phyloP scores from a whole-genome alignment of 2,329 filamentous ascomycete genomes.

The Nemania serpens region DNA sequence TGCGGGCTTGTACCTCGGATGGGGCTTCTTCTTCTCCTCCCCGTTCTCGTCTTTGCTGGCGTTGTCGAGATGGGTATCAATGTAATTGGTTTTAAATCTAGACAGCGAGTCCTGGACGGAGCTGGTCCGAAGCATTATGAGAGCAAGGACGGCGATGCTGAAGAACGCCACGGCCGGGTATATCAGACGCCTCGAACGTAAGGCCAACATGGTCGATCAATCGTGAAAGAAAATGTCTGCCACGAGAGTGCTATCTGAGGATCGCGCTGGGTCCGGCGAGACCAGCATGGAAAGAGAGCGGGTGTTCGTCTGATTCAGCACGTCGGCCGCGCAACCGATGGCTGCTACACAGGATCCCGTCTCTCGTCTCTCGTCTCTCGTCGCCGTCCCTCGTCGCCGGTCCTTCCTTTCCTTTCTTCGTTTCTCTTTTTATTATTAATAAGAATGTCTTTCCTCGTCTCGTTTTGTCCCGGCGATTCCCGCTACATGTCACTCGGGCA shows the following conservation, averaged over 20 bases:
- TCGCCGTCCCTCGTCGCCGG: too few species aligned
- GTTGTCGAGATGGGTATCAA: background rate
- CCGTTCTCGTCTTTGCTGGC: background rate
- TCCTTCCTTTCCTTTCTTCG: too few species aligned
- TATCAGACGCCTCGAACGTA: slow-evolving; percentile 30
- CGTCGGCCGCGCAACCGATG: background rate
- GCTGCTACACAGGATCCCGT: background rate
- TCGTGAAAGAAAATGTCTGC: background rate
- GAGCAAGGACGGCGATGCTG: slow-evolving; percentile 23
- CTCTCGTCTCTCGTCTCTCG: background rate
- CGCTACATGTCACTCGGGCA: background rate
- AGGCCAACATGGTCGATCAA: slow-evolving; percentile 11
- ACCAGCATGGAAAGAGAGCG: background rate
- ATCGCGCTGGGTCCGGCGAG: background rate
- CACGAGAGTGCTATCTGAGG: too few species aligned
- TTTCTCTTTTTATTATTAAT: too few species aligned
- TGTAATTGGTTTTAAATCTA: slow-evolving; percentile 12
- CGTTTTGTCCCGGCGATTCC: background rate
- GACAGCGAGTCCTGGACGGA: slow-evolving; percentile 16
- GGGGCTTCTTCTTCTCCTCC: too few species aligned
- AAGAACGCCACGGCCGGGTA: slow-evolving; percentile 25
- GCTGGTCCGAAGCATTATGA: slow-evolving; percentile 25
- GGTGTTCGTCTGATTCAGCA: background rate
- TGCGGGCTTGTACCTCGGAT: slow-evolving; percentile 42
- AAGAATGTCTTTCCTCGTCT: background rate